These are phyloP conservation scores for Cladosporium sp. DNA, from an alignment of 2,329 filamentous ascomycete species.

Conservation along the genomic window DNA sequence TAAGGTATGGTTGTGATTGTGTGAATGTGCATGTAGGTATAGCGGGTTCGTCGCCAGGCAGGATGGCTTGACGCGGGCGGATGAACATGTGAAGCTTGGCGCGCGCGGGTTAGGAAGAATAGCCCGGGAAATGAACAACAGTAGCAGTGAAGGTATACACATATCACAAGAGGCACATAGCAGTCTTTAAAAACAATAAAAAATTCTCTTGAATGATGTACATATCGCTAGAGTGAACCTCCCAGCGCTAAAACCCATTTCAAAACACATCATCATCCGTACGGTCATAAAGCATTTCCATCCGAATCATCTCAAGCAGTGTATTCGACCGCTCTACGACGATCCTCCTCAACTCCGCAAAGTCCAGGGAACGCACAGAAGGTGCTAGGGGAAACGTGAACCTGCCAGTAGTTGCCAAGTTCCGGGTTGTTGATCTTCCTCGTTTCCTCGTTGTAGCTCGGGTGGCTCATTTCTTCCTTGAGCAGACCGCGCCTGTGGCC, in stretches of 20 bases:
- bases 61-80: no score
- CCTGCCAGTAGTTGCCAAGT: slow-evolving; percentile 37
- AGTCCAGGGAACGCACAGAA: slow-evolving; percentile 18
- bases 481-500: slow-evolving; percentile 47
- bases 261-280: not conserved
- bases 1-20: no score
- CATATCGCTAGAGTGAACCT: not conserved
- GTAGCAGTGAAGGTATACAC: no score
- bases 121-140: no score
- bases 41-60: no score
- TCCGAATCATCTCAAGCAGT: not conserved
- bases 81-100: no score
- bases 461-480: slow-evolving; percentile 43
- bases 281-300: not conserved
- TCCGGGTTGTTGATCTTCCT: slow-evolving; percentile 19
- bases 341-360: slow-evolving; percentile 19
- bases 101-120: no score
- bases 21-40: no score
- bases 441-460: slow-evolving; percentile 31
- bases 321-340: not conserved
- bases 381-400: slow-evolving; percentile 37
- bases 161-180: no score
- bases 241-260: not conserved
- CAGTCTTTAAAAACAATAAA: no score
- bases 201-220: not conserved